Base-by-base conservation (phyloP, 2,329 filamentous ascomycete genomes). In the Pseudogymnoascus sp. region DNA sequence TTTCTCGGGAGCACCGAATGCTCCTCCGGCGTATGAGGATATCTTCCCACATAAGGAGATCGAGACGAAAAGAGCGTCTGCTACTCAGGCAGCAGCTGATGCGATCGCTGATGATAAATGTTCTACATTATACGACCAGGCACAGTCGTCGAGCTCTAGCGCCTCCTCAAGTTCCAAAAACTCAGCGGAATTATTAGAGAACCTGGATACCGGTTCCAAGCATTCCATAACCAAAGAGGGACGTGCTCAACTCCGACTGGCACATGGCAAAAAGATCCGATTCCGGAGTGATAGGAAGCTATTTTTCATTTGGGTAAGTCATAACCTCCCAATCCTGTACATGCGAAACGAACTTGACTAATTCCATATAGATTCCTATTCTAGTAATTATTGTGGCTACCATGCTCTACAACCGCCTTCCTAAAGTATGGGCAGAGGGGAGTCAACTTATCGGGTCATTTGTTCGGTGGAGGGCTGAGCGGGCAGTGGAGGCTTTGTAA, bases 11-110 rank as follows among this genome's bases (percentile, higher is more conserved):
- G 78, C 76, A 40, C 75, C 83, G 8, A 77, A 80, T 3, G 79
- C 83, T 33, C 89, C 89, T 7, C 90, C 90, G 8, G 84, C 90
- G 0, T 95, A 95, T 67, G 87, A 92, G 61, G 90, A 93, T 59
- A 84, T 95, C 28, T 95, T 86, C 72, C 90, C 89, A 1, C 75
- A 78, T 61, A 69, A 69, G 35, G 78, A 80, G 50, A 66, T 80
- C 14, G 82, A 87, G 63, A 76, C 75, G 24, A 88, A 89, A 73
- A 80, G 83, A 68, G 77, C 80, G 16, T 82, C 83, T n/a, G 84
- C 82, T 1, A 78, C 80, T 7, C 78, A 79, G 61, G 86, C 85
- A 2, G 82, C 82, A 1, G 81, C 79, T 12, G 85, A 88, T 28
- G 80, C 79, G 2, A 79, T 83, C 63, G 83, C 84, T 4, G 84